Evolutionary conservation across 345 rosid genomes (phyloP).

Genomic region (Moringa oleifera): DNA sequence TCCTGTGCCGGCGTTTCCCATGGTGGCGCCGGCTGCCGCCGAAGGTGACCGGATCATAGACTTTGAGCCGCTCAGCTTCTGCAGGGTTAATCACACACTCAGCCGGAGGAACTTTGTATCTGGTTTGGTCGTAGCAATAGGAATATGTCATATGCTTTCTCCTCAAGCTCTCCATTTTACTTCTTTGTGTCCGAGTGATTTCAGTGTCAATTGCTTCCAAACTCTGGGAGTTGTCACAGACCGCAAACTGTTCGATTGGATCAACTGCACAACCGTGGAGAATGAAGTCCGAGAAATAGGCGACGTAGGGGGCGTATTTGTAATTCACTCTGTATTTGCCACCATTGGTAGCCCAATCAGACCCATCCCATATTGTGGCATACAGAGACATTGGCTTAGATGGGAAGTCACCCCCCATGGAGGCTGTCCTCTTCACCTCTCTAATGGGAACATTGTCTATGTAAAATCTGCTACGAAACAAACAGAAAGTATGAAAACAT

Average conservation of each 20-base stretch:
- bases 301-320: slow-evolving; percentile 82
- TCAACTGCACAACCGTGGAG: slow-evolving; percentile 88
- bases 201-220: slow-evolving; percentile 29
- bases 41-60: slow-evolving; percentile 75
- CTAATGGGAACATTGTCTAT: slow-evolving; percentile 77
- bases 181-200: slow-evolving; percentile 41
- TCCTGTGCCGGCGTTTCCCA: slow-evolving; percentile 36
- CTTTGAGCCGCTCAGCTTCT: slow-evolving; percentile 57
- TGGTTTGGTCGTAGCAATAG: slow-evolving; percentile 74
- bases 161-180: slow-evolving; percentile 61
- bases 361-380: slow-evolving; percentile 96
- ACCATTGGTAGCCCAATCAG: slow-evolving; percentile 93
- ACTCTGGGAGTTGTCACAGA: slow-evolving; percentile 41
- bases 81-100: slow-evolving; percentile 61
- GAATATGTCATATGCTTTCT: slow-evolving; percentile 83
- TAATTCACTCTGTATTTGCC: slow-evolving; percentile 91
- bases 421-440: slow-evolving; percentile 57
- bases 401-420: slow-evolving; percentile 87
- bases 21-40: slow-evolving; percentile 48
- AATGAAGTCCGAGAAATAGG: slow-evolving; percentile 58
- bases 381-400: slow-evolving; percentile 94
- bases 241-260: slow-evolving; percentile 54
- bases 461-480: slow-evolving; percentile 51
- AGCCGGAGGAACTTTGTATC: slow-evolving; percentile 58
- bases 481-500: too few species aligned